Evolutionary conservation across 2,329 filamentous ascomycete species (phyloP).

Genomic region (Phialemoniopsis sp.): DNA sequence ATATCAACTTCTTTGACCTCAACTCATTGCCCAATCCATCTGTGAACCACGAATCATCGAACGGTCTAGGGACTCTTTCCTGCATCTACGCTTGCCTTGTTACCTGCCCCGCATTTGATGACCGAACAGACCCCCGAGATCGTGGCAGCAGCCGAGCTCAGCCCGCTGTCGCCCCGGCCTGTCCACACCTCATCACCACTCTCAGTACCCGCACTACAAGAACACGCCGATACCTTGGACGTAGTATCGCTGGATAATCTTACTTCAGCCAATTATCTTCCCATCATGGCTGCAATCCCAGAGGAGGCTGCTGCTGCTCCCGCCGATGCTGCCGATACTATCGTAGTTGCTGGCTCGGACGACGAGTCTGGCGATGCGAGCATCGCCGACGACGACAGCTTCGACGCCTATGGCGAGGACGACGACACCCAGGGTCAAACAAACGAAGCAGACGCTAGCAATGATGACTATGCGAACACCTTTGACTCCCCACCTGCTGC

Average conservation of each 20-base stretch:
- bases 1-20: no score
- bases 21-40: no score
- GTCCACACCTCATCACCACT: slow-evolving; percentile 36
- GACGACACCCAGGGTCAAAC: slow-evolving; percentile 21
- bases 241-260: slow-evolving; percentile 17
- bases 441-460: slow-evolving; percentile 23
- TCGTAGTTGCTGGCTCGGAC: slow-evolving; percentile 24
- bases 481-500: slow-evolving; percentile 44
- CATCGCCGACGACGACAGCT: slow-evolving; percentile 40
- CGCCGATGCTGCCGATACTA: slow-evolving; percentile 21
- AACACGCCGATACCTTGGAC: slow-evolving; percentile 46
- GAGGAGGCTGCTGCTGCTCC: slow-evolving; percentile 7
- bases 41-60: background rate
- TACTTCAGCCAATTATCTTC: slow-evolving; percentile 24
- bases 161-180: slow-evolving; percentile 43
- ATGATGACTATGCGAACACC: slow-evolving; percentile 47
- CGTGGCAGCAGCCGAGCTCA: slow-evolving; percentile 49
- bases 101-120: slow-evolving; percentile 30
- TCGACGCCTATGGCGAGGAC: slow-evolving; percentile 41
- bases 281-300: slow-evolving; percentile 15
- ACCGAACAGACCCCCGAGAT: slow-evolving; percentile 39
- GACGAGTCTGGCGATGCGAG: slow-evolving; percentile 15
- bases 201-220: slow-evolving; percentile 45
- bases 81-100: background rate
- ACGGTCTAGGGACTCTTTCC: background rate